These are phyloP conservation scores for Hanseniaspora nectarophila DNA, from an alignment of 805 yeast genomes.

Conservation along the genomic window DNA sequence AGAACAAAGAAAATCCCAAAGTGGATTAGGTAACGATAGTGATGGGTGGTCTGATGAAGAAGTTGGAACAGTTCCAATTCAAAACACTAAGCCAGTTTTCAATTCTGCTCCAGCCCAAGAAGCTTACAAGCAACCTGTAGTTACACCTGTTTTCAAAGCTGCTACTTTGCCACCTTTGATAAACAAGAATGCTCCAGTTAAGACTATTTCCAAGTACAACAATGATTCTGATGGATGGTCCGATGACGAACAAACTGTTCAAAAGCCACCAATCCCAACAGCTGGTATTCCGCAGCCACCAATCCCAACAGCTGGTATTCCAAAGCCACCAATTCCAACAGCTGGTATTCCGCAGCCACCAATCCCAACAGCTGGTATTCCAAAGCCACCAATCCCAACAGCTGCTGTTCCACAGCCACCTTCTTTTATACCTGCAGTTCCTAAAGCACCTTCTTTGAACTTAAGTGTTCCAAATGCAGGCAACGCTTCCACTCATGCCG, in stretches of 20 bases:
- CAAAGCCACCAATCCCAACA: slow-evolving; percentile 12
- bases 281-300: slow-evolving; percentile 15
- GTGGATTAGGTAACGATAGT: slow-evolving; percentile 34
- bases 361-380: too few relatives aligned
- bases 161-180: slow-evolving; percentile 10
- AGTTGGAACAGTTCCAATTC: slow-evolving; percentile 1
- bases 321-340: slow-evolving; percentile 12
- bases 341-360: slow-evolving; percentile 15
- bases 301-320: too few relatives aligned
- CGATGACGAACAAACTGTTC: slow-evolving; percentile 10
- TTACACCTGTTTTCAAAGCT: neutral
- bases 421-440: slow-evolving; percentile 14
- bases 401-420: slow-evolving; percentile 15
- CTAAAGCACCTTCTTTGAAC: slow-evolving; percentile 5
- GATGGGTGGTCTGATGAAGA: slow-evolving; percentile 24
- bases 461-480: neutral
- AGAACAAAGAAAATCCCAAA: slow-evolving; percentile 61
- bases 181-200: neutral
- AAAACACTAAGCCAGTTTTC: slow-evolving; percentile 2
- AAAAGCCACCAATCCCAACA: slow-evolving; percentile 12
- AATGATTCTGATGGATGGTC: slow-evolving; percentile 16
- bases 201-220: neutral
- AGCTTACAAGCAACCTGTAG: slow-evolving; percentile 13
- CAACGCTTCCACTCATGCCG: slow-evolving; percentile 5
- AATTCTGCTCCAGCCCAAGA: neutral